Percentiles rank a stretch among this genome's conserved stretches.
phyloP scores from a whole-genome alignment of 108 stramenopile genomes.

The Cylindrotheca fusiformis region DNA sequence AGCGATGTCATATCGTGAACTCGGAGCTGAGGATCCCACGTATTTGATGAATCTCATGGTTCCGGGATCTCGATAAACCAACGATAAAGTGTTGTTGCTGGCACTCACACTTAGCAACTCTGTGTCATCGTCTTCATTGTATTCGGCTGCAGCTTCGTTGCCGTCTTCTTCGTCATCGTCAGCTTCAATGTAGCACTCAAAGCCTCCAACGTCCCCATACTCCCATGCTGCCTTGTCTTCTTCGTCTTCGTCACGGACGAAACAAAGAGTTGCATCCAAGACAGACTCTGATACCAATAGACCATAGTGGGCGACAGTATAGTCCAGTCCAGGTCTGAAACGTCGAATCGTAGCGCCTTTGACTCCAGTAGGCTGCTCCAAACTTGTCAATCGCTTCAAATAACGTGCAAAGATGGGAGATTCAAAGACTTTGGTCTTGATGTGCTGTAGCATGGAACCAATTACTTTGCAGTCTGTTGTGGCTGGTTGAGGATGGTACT shows the following conservation, averaged over 20 bases:
- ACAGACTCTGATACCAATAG: constrained; percentile 64
- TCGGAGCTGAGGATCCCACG: constrained; percentile 84
- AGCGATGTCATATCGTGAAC: constrained; percentile 89
- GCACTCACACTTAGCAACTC: constrained; percentile 91
- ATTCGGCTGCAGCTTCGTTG: constrained; percentile 75
- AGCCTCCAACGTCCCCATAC: constrained; percentile 92
- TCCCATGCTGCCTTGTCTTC: constrained; percentile 80
- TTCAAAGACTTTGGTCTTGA: constrained; percentile 52
- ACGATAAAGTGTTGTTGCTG: constrained; percentile 87
- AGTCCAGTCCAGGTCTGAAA: constrained; percentile 96
- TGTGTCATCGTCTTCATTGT: constrained; percentile 91
- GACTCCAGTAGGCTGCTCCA: constrained; percentile 62
- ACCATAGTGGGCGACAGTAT: constrained; percentile 95
- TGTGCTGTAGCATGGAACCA: constrained; percentile 41
- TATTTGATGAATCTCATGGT: constrained; percentile 97
- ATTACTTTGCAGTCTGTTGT: constrained; percentile 10
- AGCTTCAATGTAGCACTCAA: constrained; percentile 95
- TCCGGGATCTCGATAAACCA: constrained; percentile 91
- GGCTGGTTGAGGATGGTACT: constrained; percentile 29
- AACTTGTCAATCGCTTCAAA: constrained; percentile 52
- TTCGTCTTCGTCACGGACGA: constrained; percentile 44
- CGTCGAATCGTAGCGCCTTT: constrained; percentile 66
- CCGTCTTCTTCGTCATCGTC: constrained; percentile 77
- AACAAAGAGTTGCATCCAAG: constrained; percentile 88
- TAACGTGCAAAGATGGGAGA: constrained; percentile 60